Evolutionary conservation across 352 stramenopile genomes (phyloP).

Genomic region (Globisporangium paddicum): DNA sequence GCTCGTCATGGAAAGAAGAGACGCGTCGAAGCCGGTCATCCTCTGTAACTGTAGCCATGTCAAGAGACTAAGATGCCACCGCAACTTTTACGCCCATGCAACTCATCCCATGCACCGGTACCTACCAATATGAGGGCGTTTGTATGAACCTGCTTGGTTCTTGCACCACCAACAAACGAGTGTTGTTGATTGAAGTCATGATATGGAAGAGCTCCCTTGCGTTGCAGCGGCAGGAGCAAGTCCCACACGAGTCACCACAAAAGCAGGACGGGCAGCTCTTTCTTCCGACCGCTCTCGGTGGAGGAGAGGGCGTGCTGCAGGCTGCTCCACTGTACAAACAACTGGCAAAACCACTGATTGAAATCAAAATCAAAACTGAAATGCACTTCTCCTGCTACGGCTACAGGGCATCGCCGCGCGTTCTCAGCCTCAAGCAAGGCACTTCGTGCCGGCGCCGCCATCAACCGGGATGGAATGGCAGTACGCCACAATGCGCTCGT

Average conservation of each 20-base stretch:
- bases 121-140: constrained; percentile 2
- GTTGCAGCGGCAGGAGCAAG: neutral
- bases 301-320: neutral
- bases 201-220: neutral
- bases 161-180: neutral
- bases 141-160: constrained; percentile 1
- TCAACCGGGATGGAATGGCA: constrained; percentile 8
- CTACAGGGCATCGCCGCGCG: too few species aligned
- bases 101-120: constrained; percentile 3
- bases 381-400: neutral
- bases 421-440: neutral
- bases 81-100: neutral
- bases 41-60: constrained; percentile 9
- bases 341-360: neutral
- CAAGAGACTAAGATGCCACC: neutral
- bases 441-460: constrained; percentile 7
- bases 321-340: neutral
- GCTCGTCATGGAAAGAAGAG: constrained; percentile 5
- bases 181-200: constrained; percentile 1
- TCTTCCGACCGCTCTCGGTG: neutral
- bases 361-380: neutral
- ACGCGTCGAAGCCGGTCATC: neutral
- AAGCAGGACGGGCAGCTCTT: constrained; percentile 1
- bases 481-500: constrained; percentile 8
- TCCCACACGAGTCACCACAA: constrained; percentile 6